Conservation (phyloP, 306 rosid genomes). For the Trifolium repens region DNA sequence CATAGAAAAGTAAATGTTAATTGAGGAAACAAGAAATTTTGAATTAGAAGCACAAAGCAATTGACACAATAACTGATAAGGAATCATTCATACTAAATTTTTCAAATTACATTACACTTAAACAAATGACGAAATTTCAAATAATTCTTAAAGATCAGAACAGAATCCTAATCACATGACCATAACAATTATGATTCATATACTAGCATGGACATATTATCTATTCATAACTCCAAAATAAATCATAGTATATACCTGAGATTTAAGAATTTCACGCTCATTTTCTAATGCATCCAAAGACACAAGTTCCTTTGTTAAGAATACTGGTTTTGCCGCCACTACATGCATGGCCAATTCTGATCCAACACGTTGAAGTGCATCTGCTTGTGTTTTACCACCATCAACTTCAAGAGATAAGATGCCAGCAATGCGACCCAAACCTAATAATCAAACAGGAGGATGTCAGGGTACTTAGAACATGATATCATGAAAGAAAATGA, state of each 20-base stretch:
- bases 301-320: background rate
- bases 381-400: conserved; percentile 53
- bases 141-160: conserved; percentile 16
- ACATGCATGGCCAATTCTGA: conserved; percentile 95
- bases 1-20: no score
- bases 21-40: no score
- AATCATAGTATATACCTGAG: background rate
- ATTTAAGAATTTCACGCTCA: background rate
- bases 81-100: background rate
- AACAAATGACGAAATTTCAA: conserved; percentile 1
- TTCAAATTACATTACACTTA: background rate
- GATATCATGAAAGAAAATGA: background rate
- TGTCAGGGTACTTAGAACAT: conserved; percentile 12
- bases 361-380: conserved; percentile 79
- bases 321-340: conserved; percentile 90
- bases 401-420: conserved; percentile 83
- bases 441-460: conserved; percentile 45
- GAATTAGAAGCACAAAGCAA: no score
- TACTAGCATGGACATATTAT: no score
- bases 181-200: background rate
- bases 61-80: no score
- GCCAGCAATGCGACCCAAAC: conserved; percentile 97
- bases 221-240: conserved; percentile 4
- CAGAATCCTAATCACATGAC: conserved; percentile 23
- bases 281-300: background rate